Base-by-base conservation (phyloP, 352 stramenopile genomes). In the Phytophthora sansomeana region DNA sequence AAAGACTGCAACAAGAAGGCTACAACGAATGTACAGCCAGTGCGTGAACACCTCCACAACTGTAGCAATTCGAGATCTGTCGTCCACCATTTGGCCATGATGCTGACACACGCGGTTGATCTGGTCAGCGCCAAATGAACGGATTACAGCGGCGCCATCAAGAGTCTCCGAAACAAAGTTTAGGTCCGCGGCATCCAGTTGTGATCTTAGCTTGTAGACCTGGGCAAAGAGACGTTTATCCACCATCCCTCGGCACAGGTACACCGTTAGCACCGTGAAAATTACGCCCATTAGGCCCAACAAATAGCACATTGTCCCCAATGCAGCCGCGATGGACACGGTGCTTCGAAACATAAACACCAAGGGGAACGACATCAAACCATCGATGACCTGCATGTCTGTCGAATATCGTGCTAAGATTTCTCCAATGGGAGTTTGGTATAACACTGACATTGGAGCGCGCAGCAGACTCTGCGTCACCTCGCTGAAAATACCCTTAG, bases 121-220 rank as follows among this genome's bases (percentile, higher is more conserved):
- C 24, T 81, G 74, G 7, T 56, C 35, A 6, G 38, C 30, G 21
- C 74, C 69, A 55, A 78, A 83, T 9, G 77, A 78, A 10, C 75
- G 77, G 11, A 83, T 80, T 0, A 79, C 61, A 16, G 69, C 59
- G 21, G 61, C 68, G 6, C 77, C 77, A 51, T 81, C 74, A 9
- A 83, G 46, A 5, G 62, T 67, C 62, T 86, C 77, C 0, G 75
- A 77, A 6, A 86, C 64, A 42, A 81, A 76, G 38, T 66, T 78
- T 48, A 81, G 32, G 52, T 77, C 64, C 33, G 41, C 32, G 3
- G 68, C 59, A 24, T 80, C 72, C 19, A 78, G 50, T 30, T 63
- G 49, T 30, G 72, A 57, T 35, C 54, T 62, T 35, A 82, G 43
- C n/a, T 47, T 67, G 46, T 69, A 75, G 4, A 82, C 65, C 26